Conservation (phyloP, 495 filamentous ascomycete genomes). For the Trichocladium antarcticum region DNA sequence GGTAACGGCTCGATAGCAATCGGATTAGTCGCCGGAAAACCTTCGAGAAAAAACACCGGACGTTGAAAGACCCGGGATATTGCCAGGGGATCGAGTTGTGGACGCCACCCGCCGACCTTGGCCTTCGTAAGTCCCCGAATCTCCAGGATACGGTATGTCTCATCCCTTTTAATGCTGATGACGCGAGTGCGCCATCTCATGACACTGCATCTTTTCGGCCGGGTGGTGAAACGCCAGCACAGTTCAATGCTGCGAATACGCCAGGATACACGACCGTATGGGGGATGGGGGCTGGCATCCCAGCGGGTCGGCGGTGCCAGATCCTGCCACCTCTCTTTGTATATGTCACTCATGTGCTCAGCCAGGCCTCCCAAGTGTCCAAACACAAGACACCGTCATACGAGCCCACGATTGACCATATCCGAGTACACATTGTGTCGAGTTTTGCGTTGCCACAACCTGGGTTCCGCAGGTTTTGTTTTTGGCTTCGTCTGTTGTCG, state of each 20-base stretch:
- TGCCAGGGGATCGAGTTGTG: neutral
- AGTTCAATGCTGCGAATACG: neutral
- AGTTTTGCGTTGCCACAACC: neutral
- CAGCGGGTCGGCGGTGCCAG: neutral
- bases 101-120: neutral
- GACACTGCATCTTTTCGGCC: neutral
- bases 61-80: neutral
- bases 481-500: neutral
- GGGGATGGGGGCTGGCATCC: too few species aligned
- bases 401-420: neutral
- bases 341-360: slow-evolving; percentile 9
- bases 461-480: neutral
- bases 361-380: neutral
- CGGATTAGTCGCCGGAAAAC: neutral
- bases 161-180: neutral
- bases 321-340: slow-evolving; percentile 1
- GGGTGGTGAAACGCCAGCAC: slow-evolving; percentile 2
- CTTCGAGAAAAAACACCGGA: neutral
- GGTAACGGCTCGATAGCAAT: neutral
- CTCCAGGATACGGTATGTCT: slow-evolving; percentile 7
- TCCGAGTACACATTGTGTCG: neutral
- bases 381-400: neutral
- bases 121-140: neutral
- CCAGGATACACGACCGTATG: neutral
- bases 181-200: slow-evolving; percentile 4